These are phyloP conservation scores for Pyrenophora graminea DNA, from an alignment of 2,329 filamentous ascomycete species.

Conservation along the genomic window DNA sequence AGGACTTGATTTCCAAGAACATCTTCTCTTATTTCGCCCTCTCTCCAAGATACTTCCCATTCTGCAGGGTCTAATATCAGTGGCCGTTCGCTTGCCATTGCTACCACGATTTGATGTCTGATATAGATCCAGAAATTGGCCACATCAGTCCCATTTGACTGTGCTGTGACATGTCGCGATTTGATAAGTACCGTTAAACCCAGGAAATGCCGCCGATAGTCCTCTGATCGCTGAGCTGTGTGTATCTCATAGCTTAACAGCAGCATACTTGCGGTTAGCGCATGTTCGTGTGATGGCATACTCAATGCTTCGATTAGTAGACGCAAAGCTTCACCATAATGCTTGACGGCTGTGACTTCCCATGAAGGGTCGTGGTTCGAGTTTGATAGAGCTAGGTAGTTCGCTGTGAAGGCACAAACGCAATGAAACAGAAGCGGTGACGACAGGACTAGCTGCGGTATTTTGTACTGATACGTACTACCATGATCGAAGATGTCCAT, in stretches of 20 bases:
- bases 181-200: conserved; percentile 40
- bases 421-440: conserved; percentile 42
- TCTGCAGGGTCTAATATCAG: conserved; percentile 35
- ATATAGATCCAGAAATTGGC: conserved; percentile 46
- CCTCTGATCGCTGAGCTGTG: conserved; percentile 31
- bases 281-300: conserved; percentile 32
- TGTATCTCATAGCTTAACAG: conserved; percentile 43
- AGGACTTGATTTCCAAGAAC: conserved; percentile 38
- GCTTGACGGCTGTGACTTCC: conserved; percentile 32
- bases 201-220: conserved; percentile 38
- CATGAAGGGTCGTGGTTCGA: conserved; percentile 32
- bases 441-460: conserved; percentile 33
- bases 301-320: conserved; percentile 37
- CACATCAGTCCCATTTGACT: conserved; percentile 32
- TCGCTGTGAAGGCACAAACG: conserved; percentile 43
- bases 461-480: conserved; percentile 36
- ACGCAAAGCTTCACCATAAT: conserved; percentile 39
- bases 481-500: conserved; percentile 42
- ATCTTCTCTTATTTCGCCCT: conserved; percentile 38
- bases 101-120: conserved; percentile 40
- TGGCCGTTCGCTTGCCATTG: conserved; percentile 36
- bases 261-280: conserved; percentile 41
- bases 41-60: conserved; percentile 37
- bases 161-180: conserved; percentile 32
- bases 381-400: conserved; percentile 37